Conservation (phyloP, 2,329 filamentous ascomycete genomes). For the Xylaria sp. region DNA sequence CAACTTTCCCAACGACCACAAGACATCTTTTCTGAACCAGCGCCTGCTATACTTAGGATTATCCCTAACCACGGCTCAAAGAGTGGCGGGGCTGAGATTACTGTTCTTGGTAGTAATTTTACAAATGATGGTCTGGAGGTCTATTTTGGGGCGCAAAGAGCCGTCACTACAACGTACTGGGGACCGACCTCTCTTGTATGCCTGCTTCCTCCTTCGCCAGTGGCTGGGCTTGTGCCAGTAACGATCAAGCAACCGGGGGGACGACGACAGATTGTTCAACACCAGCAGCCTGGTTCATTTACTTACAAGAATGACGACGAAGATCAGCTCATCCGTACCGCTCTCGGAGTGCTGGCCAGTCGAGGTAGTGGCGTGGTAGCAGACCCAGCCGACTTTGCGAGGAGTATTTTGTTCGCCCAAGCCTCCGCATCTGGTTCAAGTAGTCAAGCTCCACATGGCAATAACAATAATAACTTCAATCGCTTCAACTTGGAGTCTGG, state of each 20-base stretch:
- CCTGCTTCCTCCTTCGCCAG: slow-evolving; percentile 75
- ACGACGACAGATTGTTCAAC: slow-evolving; percentile 49
- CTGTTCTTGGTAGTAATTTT: slow-evolving; percentile 83
- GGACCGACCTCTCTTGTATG: slow-evolving; percentile 83
- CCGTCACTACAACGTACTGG: slow-evolving; percentile 82
- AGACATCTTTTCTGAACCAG: slow-evolving; percentile 61
- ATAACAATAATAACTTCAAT: slow-evolving; percentile 50
- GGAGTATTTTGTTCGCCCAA: slow-evolving; percentile 65
- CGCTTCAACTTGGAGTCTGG: slow-evolving; percentile 55
- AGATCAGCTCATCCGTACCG: slow-evolving; percentile 74
- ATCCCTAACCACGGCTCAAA: slow-evolving; percentile 86
- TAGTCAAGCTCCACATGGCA: slow-evolving; percentile 58
- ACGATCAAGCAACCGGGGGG: slow-evolving; percentile 66
- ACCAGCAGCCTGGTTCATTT: slow-evolving; percentile 66
- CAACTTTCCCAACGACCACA: slow-evolving; percentile 56
- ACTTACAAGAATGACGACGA: slow-evolving; percentile 80
- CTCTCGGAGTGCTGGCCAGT: slow-evolving; percentile 70
- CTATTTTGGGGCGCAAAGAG: slow-evolving; percentile 77
- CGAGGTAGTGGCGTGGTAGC: slow-evolving; percentile 72
- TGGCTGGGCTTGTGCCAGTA: slow-evolving; percentile 76
- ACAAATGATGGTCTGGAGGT: slow-evolving; percentile 80
- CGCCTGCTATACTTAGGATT: slow-evolving; percentile 80
- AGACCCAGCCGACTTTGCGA: slow-evolving; percentile 70
- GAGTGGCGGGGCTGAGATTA: slow-evolving; percentile 87
- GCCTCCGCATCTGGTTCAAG: slow-evolving; percentile 56